phyloP scores from a whole-genome alignment of 2,329 filamentous ascomycete species.

The Colletotrichum shisoi region DNA sequence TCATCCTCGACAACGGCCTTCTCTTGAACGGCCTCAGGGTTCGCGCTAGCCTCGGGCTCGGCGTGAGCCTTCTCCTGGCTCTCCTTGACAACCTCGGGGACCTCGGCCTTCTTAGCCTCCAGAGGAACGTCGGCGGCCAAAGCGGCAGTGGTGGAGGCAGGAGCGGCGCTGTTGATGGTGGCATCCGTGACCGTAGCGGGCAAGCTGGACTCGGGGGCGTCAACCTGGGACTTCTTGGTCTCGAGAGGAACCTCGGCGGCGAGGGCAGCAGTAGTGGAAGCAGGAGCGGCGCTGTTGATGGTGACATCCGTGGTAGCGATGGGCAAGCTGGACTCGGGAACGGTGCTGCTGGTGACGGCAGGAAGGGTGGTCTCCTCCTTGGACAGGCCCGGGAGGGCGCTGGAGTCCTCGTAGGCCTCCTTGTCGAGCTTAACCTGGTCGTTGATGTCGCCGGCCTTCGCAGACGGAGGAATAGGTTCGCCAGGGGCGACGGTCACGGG shows the following conservation, averaged over 20 bases:
- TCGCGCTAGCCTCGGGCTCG: slow-evolving; percentile 72
- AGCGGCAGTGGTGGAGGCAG: slow-evolving; percentile 71
- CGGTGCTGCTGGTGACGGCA: slow-evolving; percentile 68
- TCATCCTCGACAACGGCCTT: slow-evolving; percentile 77
- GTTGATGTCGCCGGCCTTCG: slow-evolving; percentile 74
- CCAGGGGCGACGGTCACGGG: slow-evolving; percentile 81
- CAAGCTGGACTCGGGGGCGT: slow-evolving; percentile 76
- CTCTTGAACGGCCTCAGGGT: slow-evolving; percentile 70
- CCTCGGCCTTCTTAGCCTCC: slow-evolving; percentile 60
- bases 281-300: slow-evolving; percentile 62
- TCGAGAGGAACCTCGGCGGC: slow-evolving; percentile 74
- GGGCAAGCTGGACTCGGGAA: slow-evolving; percentile 84
- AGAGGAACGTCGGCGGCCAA: slow-evolving; percentile 74
- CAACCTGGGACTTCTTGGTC: slow-evolving; percentile 45
- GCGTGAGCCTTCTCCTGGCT: slow-evolving; percentile 73
- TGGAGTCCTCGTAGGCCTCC: slow-evolving; percentile 85
- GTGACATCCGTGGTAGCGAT: slow-evolving; percentile 59
- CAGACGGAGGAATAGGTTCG: slow-evolving; percentile 77
- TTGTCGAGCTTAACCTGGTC: slow-evolving; percentile 79
- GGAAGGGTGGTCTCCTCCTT: slow-evolving; percentile 54
- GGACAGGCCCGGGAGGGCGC: slow-evolving; percentile 65
- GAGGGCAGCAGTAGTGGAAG: slow-evolving; percentile 72
- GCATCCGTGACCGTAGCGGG: slow-evolving; percentile 63
- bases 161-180: slow-evolving; percentile 61
- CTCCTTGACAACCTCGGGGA: slow-evolving; percentile 72